Conservation (phyloP, 768 basidiomycete species). For the Phylloporus sp. region DNA sequence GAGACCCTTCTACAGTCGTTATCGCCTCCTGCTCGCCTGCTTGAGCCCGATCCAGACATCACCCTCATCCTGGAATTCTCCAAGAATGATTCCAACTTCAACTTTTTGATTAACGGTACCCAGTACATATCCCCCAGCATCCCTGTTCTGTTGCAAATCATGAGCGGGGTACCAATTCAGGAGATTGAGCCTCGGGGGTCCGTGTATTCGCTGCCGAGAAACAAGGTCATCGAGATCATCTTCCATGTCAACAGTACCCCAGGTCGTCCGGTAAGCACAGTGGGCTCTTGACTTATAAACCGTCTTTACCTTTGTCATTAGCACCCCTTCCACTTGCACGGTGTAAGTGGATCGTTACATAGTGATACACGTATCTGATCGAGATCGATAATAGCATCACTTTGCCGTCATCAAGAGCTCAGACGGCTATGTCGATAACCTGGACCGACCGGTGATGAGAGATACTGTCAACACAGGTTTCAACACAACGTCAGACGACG, state of each 20-base stretch:
- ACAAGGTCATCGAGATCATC: constrained; percentile 16
- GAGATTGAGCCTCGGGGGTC: constrained; percentile 8
- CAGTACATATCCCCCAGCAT: constrained; percentile 11
- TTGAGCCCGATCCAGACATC: constrained; percentile 18
- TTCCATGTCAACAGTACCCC: constrained; percentile 7
- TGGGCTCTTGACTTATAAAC: background rate
- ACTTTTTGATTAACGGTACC: constrained; percentile 13
- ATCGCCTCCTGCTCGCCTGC: constrained; percentile 4
- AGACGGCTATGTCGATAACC: constrained; percentile 37
- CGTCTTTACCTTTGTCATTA: background rate
- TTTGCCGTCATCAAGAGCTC: constrained; percentile 46
- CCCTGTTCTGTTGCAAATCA: constrained; percentile 19
- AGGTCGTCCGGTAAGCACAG: constrained; percentile 29
- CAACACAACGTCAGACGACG: constrained; percentile 15
- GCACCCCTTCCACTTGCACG: constrained; percentile 18
- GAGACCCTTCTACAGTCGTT: constrained; percentile 20
- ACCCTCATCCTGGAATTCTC: constrained; percentile 12
- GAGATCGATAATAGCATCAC: constrained; percentile 31
- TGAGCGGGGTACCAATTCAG: constrained; percentile 17
- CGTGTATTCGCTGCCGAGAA: constrained; percentile 10
- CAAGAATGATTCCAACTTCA: constrained; percentile 6
- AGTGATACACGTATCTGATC: background rate
- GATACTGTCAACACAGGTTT: constrained; percentile 39
- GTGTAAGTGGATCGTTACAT: background rate
- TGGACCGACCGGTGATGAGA: constrained; percentile 50